phyloP scores from a whole-genome alignment of 108 stramenopile genomes.

The Nitzschia palea region DNA sequence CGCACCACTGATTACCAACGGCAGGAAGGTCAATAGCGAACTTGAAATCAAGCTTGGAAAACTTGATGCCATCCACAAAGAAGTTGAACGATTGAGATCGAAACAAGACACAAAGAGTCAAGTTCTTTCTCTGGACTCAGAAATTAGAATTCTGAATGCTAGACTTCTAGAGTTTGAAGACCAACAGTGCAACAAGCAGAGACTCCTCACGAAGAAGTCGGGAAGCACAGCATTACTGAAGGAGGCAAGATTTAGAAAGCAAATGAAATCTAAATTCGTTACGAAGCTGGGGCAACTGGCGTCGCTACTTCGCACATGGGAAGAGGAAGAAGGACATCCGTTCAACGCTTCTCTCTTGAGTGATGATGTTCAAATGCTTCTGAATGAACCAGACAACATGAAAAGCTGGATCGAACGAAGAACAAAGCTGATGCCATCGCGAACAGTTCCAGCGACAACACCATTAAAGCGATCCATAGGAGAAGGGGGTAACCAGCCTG shows the following conservation, averaged over 20 bases:
- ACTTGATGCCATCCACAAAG: constrained; percentile 67
- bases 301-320: constrained; percentile 59
- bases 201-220: constrained; percentile 67
- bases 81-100: constrained; percentile 69
- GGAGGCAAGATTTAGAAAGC: constrained; percentile 80
- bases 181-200: constrained; percentile 63
- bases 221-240: constrained; percentile 53
- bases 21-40: constrained; percentile 34
- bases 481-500: not conserved
- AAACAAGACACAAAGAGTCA: constrained; percentile 80
- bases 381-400: constrained; percentile 61
- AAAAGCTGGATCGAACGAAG: constrained; percentile 68
- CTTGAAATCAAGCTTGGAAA: constrained; percentile 59
- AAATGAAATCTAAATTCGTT: constrained; percentile 78
- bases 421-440: constrained; percentile 79
- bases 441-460: constrained; percentile 52
- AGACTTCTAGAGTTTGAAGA: constrained; percentile 78
- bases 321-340: constrained; percentile 42
- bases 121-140: constrained; percentile 79
- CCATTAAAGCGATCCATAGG: constrained; percentile 2
- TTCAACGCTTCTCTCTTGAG: constrained; percentile 76
- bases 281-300: constrained; percentile 64
- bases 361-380: constrained; percentile 71
- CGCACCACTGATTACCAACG: constrained; percentile 29
- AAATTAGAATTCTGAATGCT: constrained; percentile 69